phyloP scores from a whole-genome alignment of 495 filamentous ascomycete genomes.

The Cercophora newfieldiana region DNA sequence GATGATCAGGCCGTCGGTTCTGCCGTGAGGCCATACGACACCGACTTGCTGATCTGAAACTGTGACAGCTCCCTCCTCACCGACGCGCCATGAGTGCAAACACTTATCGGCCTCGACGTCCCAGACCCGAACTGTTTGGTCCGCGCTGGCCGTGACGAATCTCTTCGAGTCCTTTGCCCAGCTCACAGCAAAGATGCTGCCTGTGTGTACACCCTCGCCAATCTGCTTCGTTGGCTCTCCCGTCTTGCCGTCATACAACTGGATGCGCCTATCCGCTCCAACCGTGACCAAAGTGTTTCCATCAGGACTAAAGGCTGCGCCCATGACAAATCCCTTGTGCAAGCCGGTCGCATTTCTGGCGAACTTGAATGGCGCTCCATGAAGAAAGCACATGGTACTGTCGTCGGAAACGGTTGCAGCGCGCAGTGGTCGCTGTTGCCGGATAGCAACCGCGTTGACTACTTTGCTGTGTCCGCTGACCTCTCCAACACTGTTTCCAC shows the following conservation, averaged over 20 bases:
- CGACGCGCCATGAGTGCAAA: constrained; percentile 80
- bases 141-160: constrained; percentile 89
- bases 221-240: constrained; percentile 77
- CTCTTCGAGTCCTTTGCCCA: constrained; percentile 88
- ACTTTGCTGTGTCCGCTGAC: constrained; percentile 85
- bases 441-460: constrained; percentile 88
- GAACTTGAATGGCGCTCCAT: constrained; percentile 95
- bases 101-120: constrained; percentile 78
- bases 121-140: constrained; percentile 89
- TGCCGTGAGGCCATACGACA: constrained; percentile 84
- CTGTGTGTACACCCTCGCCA: constrained; percentile 79
- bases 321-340: constrained; percentile 87
- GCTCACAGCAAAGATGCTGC: constrained; percentile 87
- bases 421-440: constrained; percentile 82
- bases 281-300: constrained; percentile 82
- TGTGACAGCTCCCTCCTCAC: constrained; percentile 73
- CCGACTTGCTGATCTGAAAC: constrained; percentile 89
- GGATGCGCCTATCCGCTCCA: constrained; percentile 84
- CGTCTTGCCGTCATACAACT: constrained; percentile 92
- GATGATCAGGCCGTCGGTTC: constrained; percentile 83
- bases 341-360: constrained; percentile 68
- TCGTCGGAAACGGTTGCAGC: constrained; percentile 92
- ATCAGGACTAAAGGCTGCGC: constrained; percentile 87
- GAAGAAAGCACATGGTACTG: constrained; percentile 82
- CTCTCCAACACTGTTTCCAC: constrained; percentile 92